A percentile compares a stretch with the other conserved stretches of the same genome.
These are phyloP conservation scores for Hypoxylon sp. DNA, from an alignment of 2,329 filamentous ascomycete genomes.

Conservation along the genomic window DNA sequence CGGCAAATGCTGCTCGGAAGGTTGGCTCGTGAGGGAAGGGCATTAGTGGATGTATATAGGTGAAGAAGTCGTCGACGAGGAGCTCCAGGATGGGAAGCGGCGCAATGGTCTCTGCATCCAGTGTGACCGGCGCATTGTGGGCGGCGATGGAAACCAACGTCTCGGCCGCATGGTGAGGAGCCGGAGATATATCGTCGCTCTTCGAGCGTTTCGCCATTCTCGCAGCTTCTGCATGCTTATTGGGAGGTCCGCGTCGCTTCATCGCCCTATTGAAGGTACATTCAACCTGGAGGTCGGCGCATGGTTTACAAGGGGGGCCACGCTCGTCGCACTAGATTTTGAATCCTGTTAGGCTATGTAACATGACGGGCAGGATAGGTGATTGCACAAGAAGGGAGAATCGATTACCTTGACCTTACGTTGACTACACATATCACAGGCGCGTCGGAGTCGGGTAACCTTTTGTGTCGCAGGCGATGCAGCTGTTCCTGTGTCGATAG, in stretches of 20 bases:
- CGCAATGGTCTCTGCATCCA: conserved; percentile 78
- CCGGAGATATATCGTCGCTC: conserved; percentile 56
- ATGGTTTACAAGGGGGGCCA: conserved; percentile 69
- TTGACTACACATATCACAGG: conserved; percentile 73
- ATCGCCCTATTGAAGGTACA: conserved; percentile 70
- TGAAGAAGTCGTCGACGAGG: conserved; percentile 85
- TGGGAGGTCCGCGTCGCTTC: conserved; percentile 70
- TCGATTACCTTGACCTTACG: conserved; percentile 68
- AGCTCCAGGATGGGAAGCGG: conserved; percentile 76
- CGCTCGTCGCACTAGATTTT: conserved; percentile 64
- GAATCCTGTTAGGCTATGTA: conserved; percentile 13
- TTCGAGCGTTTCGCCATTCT: conserved; percentile 65
- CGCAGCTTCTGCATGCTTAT: conserved; percentile 70
- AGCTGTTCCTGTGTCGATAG: conserved; percentile 1
- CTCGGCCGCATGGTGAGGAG: conserved; percentile 63
- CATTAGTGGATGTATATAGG: conserved; percentile 81
- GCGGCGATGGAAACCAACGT: conserved; percentile 62
- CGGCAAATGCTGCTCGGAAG: conserved; percentile 76
- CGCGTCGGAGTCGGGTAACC: conserved; percentile 68
- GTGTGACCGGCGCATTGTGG: conserved; percentile 54
- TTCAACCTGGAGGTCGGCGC: conserved; percentile 68
- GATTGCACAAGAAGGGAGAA: background rate
- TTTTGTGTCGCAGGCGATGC: conserved; percentile 53
- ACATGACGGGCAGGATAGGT: background rate
- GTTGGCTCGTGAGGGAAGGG: conserved; percentile 85